Evolutionary conservation across 768 basidiomycete genomes (phyloP).

Genomic region (Hygrocybe punicea): DNA sequence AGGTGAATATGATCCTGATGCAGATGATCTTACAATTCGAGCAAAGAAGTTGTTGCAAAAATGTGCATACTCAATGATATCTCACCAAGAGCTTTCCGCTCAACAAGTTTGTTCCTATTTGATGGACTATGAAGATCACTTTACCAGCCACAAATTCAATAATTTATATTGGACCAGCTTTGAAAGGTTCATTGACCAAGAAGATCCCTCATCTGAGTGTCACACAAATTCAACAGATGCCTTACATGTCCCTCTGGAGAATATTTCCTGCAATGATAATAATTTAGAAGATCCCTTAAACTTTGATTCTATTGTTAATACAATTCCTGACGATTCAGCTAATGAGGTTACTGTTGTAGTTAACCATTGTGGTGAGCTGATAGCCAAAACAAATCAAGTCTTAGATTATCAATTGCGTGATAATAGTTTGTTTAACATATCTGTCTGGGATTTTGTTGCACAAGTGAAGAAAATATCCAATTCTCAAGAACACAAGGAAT

Average conservation of each 20-base stretch:
- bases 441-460: conserved; percentile 30
- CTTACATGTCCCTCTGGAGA: neutral
- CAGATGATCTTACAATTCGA: conserved; percentile 12
- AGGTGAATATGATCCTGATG: conserved; percentile 16
- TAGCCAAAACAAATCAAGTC: conserved; percentile 15
- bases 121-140: conserved; percentile 35
- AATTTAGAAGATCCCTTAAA: neutral
- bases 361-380: conserved; percentile 13
- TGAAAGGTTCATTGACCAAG: conserved; percentile 23
- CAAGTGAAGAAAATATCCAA: conserved; percentile 20
- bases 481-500: neutral
- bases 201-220: conserved; percentile 26
- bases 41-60: conserved; percentile 37
- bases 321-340: conserved; percentile 1
- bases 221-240: conserved; percentile 4
- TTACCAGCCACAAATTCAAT: conserved; percentile 34
- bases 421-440: conserved; percentile 12
- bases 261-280: too few species aligned
- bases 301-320: too few species aligned
- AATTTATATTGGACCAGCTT: conserved; percentile 37
- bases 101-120: conserved; percentile 38
- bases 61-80: conserved; percentile 37
- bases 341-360: conserved; percentile 15
- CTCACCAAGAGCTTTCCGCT: conserved; percentile 39
- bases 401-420: conserved; percentile 25